Conservation (phyloP, 495 filamentous ascomycete genomes). For the Hypoxylon cercidicola region DNA sequence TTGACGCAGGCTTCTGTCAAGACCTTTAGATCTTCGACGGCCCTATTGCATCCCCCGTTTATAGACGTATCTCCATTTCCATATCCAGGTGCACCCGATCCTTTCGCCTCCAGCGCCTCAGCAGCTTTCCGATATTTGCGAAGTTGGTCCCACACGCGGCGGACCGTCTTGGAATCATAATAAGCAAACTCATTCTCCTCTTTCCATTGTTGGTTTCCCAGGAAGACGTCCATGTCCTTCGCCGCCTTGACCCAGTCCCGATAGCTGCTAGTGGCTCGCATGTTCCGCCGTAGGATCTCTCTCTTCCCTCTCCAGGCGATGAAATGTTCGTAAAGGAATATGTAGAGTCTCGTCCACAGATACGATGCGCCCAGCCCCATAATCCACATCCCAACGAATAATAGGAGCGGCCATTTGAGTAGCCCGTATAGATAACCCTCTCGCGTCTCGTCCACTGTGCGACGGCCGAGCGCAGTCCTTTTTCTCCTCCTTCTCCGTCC, state of each 20-base stretch:
- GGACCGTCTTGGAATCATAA: slow-evolving; percentile 87
- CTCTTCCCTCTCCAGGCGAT: slow-evolving; percentile 78
- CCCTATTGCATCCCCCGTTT: slow-evolving; percentile 51
- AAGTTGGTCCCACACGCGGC: slow-evolving; percentile 78
- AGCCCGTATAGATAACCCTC: slow-evolving; percentile 91
- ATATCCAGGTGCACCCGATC: slow-evolving; percentile 14
- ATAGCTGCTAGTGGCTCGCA: slow-evolving; percentile 78
- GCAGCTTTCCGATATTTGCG: slow-evolving; percentile 65
- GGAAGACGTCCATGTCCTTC: slow-evolving; percentile 78
- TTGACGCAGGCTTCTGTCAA: slow-evolving; percentile 92
- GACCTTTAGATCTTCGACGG: slow-evolving; percentile 75
- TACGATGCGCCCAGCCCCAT: slow-evolving; percentile 74
- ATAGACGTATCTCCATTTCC: slow-evolving; percentile 26
- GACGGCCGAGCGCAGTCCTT: slow-evolving; percentile 50
- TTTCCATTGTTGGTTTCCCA: slow-evolving; percentile 90
- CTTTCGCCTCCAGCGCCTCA: slow-evolving; percentile 61
- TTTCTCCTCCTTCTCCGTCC: slow-evolving; percentile 46
- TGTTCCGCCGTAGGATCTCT: slow-evolving; percentile 71
- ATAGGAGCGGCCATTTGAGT: slow-evolving; percentile 89
- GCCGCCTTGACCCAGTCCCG: slow-evolving; percentile 83
- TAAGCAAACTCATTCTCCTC: slow-evolving; percentile 90
- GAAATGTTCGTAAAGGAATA: slow-evolving; percentile 85
- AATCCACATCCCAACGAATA: slow-evolving; percentile 84
- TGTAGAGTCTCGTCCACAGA: slow-evolving; percentile 84
- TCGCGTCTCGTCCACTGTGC: slow-evolving; percentile 88